Evolutionary conservation across 192 early-diverging fungal species (phyloP), one percentile per base, ranked within the genome.

Genomic region (Radiomyces spectabilis): DNA sequence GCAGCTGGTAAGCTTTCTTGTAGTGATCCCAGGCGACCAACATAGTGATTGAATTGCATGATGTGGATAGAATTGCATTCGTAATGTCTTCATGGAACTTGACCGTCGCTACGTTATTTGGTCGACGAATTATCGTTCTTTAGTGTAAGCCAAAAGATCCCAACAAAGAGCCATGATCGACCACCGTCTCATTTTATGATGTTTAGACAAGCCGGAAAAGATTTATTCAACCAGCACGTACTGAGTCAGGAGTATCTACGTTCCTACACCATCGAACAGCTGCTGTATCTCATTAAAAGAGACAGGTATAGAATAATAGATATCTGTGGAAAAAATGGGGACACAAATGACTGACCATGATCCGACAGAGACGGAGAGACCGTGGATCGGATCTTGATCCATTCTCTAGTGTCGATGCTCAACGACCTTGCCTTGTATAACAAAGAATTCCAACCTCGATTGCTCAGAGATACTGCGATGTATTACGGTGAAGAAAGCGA

Each of bases 401-500:
- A 74, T 13, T 74, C 74, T 7, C 63, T 92, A n/a, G 55, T 85
- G 15, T 64, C 74, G 5, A 95, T 97, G 89, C 71, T 85, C 58
- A 51, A 80, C 5, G 91, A 93, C 27, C 73, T 86, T 10, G 71
- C 73, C 1, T 63, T 90, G n/a, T 97, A 96, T 63, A 61, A 71
- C 7, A 71, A 71, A 5, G 79, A 81, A 21, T 92, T 99, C 41
- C 86, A 95, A 67, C 71, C 68, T 19, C 63, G 54, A 12, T 87
- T 94, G 57, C 67, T 99, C 15, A 66, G 76, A 8, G 70, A 74
- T 13, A 87, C 87, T 6, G 64, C 69, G 26, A 65, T 59, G 6
- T 94, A 87, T 56, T 99, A 94, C 51, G 52, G 62, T n/a, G 57
- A 68, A 45, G 91, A 94, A 59, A 83, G 85, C 33, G 59, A 80